Conservation (phyloP, 345 rosid genomes). For the Eucalyptus paniculata region DNA sequence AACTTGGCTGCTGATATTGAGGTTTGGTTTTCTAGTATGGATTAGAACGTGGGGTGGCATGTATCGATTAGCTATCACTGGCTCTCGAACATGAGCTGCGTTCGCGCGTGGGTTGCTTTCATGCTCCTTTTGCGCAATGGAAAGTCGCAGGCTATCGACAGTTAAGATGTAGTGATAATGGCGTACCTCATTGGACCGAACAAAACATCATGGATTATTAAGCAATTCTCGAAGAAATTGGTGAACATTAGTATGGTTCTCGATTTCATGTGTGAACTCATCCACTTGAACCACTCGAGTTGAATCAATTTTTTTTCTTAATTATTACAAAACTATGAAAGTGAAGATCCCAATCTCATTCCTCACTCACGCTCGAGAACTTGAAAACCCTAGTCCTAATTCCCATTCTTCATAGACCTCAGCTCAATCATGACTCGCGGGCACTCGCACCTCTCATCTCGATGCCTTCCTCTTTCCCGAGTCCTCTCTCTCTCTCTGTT, state of each 20-base stretch:
- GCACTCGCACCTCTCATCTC: background rate
- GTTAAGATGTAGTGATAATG: background rate
- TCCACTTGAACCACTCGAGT: fast-evolving
- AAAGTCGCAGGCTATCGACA: fast-evolving
- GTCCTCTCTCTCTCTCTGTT: background rate
- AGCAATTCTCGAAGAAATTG: fast-evolving
- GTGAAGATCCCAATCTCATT: background rate
- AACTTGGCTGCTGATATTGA: background rate
- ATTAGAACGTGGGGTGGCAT: background rate
- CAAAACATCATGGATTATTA: background rate
- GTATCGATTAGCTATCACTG: too few species aligned
- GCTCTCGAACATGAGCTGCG: background rate
- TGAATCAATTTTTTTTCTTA: background rate
- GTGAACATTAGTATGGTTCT: fast-evolving
- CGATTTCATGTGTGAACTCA: background rate
- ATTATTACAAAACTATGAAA: background rate
- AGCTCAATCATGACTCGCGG: background rate
- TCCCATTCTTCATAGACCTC: background rate
- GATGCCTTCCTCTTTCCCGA: background rate
- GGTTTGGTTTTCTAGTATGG: background rate
- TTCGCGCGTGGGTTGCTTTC: background rate
- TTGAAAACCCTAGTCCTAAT: background rate
- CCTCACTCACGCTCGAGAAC: background rate
- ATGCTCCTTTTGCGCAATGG: background rate
- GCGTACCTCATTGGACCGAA: fast-evolving